Evolutionary conservation across 2,329 filamentous ascomycete species (phyloP).

Genomic region (Talaromyces sp.): DNA sequence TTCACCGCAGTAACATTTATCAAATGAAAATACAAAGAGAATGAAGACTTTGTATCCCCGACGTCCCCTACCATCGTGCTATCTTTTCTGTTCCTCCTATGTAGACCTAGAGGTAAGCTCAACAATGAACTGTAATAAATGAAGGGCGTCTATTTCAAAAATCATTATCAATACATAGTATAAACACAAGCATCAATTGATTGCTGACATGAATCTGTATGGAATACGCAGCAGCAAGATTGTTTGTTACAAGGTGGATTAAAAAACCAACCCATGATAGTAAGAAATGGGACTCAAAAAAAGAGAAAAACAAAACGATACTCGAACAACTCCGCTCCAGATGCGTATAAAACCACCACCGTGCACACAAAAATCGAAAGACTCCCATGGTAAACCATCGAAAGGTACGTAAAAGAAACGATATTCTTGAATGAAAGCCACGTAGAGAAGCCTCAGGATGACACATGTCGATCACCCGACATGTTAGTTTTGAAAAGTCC

Average conservation of each 20-base stretch:
- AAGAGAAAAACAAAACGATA: slow-evolving; percentile 10
- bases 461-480: neutral
- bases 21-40: no score
- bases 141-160: no score
- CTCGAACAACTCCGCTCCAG: slow-evolving; percentile 18
- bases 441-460: neutral
- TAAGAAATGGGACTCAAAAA: slow-evolving; percentile 7
- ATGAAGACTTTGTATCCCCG: neutral
- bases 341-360: slow-evolving; percentile 21
- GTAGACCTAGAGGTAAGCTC: no score
- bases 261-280: neutral
- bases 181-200: neutral
- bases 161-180: neutral
- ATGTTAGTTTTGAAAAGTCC: neutral
- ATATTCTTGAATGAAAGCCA: neutral
- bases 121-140: no score
- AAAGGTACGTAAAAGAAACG: neutral
- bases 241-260: neutral
- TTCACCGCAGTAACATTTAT: no score
- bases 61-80: neutral
- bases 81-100: no score
- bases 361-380: slow-evolving; percentile 3
- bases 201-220: neutral
- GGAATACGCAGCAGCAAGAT: neutral
- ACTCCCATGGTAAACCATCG: neutral